Conservation (phyloP, 2,329 filamentous ascomycete genomes). For the Rasamsonia emersonii region DNA sequence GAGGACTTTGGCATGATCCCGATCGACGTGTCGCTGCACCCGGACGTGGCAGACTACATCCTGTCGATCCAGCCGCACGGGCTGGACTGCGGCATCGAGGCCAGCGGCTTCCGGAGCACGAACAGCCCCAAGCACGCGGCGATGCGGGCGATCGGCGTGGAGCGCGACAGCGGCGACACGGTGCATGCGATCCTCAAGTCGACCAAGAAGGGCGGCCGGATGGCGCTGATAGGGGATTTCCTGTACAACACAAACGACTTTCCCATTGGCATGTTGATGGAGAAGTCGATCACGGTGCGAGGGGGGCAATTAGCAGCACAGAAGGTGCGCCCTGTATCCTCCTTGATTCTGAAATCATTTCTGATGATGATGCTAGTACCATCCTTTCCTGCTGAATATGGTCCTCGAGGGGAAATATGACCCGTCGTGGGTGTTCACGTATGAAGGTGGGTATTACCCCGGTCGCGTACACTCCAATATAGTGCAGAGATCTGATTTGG, state of each 20-base stretch:
- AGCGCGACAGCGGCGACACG: slow-evolving; percentile 20
- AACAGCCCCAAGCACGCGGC: slow-evolving; percentile 14
- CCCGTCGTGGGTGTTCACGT: slow-evolving; percentile 23
- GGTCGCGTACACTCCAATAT: not conserved
- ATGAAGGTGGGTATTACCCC: slow-evolving; percentile 10
- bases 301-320: slow-evolving; percentile 19
- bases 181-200: slow-evolving; percentile 21
- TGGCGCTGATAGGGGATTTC: slow-evolving; percentile 23
- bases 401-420: slow-evolving; percentile 18
- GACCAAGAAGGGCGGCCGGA: slow-evolving; percentile 20
- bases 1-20: slow-evolving; percentile 21
- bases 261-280: slow-evolving; percentile 24
- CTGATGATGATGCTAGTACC: slow-evolving; percentile 18
- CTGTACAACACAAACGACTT: slow-evolving; percentile 20
- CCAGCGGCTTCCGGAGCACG: slow-evolving; percentile 20
- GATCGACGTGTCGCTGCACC: slow-evolving; percentile 16
- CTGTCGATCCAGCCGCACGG: slow-evolving; percentile 20
- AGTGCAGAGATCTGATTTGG: not conserved
- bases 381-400: slow-evolving; percentile 20
- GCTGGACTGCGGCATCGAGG: slow-evolving; percentile 22
- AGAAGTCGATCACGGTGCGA: slow-evolving; percentile 23
- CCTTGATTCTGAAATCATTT: not conserved
- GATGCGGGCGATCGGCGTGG: slow-evolving; percentile 15
- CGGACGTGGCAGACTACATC: slow-evolving; percentile 21
- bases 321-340: slow-evolving; percentile 10